Percentiles rank a stretch among this genome's conserved stretches.
phyloP scores from a whole-genome alignment of 345 rosid species.

The Iberis pinnata region DNA sequence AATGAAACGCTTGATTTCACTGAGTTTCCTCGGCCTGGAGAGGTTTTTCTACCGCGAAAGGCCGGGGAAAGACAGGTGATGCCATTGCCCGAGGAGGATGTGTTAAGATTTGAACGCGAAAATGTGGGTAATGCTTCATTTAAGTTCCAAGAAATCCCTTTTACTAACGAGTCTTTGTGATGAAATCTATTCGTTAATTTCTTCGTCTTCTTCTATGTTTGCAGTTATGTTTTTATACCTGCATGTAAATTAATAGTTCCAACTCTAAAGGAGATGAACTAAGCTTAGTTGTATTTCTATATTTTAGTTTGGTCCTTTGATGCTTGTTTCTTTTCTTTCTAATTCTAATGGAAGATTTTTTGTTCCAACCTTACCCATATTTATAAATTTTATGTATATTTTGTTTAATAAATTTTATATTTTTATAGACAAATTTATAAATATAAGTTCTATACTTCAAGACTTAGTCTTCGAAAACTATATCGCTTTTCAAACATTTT shows the following conservation, averaged over 20 bases:
- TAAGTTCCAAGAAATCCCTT: slow-evolving; percentile 68
- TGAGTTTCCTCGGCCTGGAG: slow-evolving; percentile 25
- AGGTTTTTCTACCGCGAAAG: slow-evolving; percentile 30
- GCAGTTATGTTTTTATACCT: slow-evolving; percentile 7
- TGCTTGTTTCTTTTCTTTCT: not conserved
- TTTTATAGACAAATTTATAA: too few species aligned
- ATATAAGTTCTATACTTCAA: too few species aligned
- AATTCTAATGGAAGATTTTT: too few species aligned
- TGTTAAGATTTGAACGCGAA: slow-evolving; percentile 40
- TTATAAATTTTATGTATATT: too few species aligned
- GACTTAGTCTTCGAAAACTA: too few species aligned
- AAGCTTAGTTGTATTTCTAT: not conserved
- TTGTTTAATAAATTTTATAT: too few species aligned
- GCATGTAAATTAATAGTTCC: slow-evolving; percentile 18
- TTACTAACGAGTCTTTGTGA: slow-evolving; percentile 41
- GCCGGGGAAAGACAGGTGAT: slow-evolving; percentile 55
- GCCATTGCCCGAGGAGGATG: slow-evolving; percentile 41
- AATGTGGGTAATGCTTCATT: slow-evolving; percentile 76
- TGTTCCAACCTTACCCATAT: too few species aligned
- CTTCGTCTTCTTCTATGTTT: not conserved
- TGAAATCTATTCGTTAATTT: not conserved
- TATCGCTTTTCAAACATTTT: too few species aligned
- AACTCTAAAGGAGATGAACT: slow-evolving; percentile 1
- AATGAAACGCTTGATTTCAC: slow-evolving; percentile 22
- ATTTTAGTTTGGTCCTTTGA: not conserved